phyloP scores from a whole-genome alignment of 2,329 filamentous ascomycete species.

The Aspergillus fructus region DNA sequence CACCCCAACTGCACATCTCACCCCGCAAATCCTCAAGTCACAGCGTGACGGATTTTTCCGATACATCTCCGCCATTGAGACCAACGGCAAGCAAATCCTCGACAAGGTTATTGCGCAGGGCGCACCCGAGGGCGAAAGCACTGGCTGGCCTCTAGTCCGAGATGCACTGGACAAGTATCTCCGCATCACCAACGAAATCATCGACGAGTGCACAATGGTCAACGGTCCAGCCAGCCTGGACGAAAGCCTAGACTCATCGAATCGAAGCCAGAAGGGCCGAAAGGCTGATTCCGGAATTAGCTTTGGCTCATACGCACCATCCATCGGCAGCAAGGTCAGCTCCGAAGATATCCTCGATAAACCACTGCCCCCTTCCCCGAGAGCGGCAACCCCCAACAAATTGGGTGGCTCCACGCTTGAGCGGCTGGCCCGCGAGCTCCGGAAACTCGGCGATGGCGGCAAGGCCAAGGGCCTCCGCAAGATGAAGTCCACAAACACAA shows the following conservation, averaged over 20 bases:
- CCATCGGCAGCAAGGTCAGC: slow-evolving; percentile 37
- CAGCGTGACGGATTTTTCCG: slow-evolving; percentile 64
- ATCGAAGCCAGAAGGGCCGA: slow-evolving; percentile 46
- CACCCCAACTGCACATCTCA: slow-evolving; percentile 54
- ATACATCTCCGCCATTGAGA: slow-evolving; percentile 60
- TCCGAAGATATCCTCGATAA: slow-evolving; percentile 38
- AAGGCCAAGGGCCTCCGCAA: slow-evolving; percentile 32
- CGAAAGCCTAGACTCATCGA: slow-evolving; percentile 25
- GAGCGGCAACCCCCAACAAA: slow-evolving; percentile 23
- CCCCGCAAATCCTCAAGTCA: slow-evolving; percentile 50
- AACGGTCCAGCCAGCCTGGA: slow-evolving; percentile 43
- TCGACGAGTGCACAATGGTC: slow-evolving; percentile 58
- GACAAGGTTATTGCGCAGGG: slow-evolving; percentile 55
- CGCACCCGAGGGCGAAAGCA: slow-evolving; percentile 51
- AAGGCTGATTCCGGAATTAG: slow-evolving; percentile 66
- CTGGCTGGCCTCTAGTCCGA: slow-evolving; percentile 54
- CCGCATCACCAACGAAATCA: slow-evolving; percentile 58
- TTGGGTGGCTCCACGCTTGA: slow-evolving; percentile 54
- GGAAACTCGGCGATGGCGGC: slow-evolving; percentile 39
- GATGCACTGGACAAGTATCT: slow-evolving; percentile 60
- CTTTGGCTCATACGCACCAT: slow-evolving; percentile 49
- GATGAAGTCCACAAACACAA: slow-evolving; percentile 56
- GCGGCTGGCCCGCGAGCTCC: slow-evolving; percentile 59
- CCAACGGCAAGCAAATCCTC: slow-evolving; percentile 54
- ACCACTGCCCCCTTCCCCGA: slow-evolving; percentile 41